Percentiles rank a stretch among this genome's conserved stretches.
Conservation (phyloP, 371 early-diverging fungal genomes). For the Syncephalastrum sp. region DNA sequence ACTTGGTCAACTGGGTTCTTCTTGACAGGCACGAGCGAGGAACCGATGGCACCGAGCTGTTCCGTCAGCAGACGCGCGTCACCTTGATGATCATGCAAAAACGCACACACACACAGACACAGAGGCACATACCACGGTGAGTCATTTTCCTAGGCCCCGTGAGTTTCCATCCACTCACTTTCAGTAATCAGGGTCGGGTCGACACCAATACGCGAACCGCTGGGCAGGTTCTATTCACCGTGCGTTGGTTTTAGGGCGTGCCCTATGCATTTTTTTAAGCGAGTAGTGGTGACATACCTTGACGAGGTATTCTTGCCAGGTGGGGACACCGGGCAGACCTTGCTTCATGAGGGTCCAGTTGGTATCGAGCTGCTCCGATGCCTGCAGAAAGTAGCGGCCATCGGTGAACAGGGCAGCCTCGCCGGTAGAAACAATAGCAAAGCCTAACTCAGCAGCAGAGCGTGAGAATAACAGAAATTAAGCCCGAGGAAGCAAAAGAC, state of each 20-base stretch:
- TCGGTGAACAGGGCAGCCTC: conserved; percentile 94
- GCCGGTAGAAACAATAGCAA: conserved; percentile 74
- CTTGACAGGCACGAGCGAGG: conserved; percentile 55
- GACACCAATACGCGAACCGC: conserved; percentile 76
- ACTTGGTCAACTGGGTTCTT: conserved; percentile 79
- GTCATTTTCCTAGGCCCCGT: not conserved
- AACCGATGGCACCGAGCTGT: conserved; percentile 50
- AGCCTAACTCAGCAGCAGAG: conserved; percentile 40
- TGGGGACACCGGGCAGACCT: conserved; percentile 85
- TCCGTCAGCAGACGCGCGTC: conserved; percentile 62
- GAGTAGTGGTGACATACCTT: conserved; percentile 36
- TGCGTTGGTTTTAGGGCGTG: not conserved
- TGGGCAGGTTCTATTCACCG: conserved; percentile 51
- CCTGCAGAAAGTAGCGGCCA: conserved; percentile 98
- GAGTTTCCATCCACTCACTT: conserved; percentile 32
- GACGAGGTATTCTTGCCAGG: conserved; percentile 84
- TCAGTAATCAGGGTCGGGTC: conserved; percentile 84
- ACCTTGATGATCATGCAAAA: conserved; percentile 21
- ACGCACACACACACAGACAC: no score
- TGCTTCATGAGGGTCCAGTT: conserved; percentile 94
- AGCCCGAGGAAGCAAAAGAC: not conserved
- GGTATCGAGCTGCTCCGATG: conserved; percentile 85
- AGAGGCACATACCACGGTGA: not conserved
- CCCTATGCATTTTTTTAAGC: not conserved
- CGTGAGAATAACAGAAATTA: conserved; percentile 5